Evolutionary conservation across 202 grass and related monocot genomes (phyloP), one percentile per base, ranked within the genome.

Genomic region (Bolboschoenoplectus hybrid): DNA sequence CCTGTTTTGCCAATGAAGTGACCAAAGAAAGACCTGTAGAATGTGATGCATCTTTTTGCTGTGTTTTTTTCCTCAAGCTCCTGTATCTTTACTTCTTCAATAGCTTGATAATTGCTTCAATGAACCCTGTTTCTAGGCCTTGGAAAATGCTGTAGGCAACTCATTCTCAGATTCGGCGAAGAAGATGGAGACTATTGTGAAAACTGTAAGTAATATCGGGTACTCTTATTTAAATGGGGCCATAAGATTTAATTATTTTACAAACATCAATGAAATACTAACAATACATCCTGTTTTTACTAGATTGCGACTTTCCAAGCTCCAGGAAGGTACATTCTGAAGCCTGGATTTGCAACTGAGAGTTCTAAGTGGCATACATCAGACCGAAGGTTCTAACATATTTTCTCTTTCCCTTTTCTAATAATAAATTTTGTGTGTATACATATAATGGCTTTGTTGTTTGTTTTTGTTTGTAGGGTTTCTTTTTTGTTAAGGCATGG

Each of bases 271-370:
- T 71, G 34, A 60, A 78, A 53, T 58, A 67, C 58, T 63, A 84
- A 58, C 38, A 26, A 44, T 71, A 9, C 67, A 83, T 80, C 45
- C 17, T 81, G 44, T 56, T 81, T 45, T 62, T 55, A 69, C 57
- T 88, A 99, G 97, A 96, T 99, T 91, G 93, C 93, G 72, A 90
- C 49, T 93, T 93, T 68, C 80, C 93, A 99, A 90, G 88, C 89
- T 39, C 81, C 97, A 40, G 97, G 94, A 53, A 87, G 69, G 76
- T 99, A 99, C 85, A 88, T 94, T 76, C 89, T 99, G 76, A 99
- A 97, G 86, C 85, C 92, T 85, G 89, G 79, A 71, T 50, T 94
- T 70, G 97, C 88, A 78, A 62, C 87, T 39, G 86, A 97, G 89
- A 91, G 74, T 80, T 88, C 89, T 67, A 99, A 87, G 89, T 84